Conservation (phyloP, 345 rosid genomes). For the Angophora floribunda region DNA sequence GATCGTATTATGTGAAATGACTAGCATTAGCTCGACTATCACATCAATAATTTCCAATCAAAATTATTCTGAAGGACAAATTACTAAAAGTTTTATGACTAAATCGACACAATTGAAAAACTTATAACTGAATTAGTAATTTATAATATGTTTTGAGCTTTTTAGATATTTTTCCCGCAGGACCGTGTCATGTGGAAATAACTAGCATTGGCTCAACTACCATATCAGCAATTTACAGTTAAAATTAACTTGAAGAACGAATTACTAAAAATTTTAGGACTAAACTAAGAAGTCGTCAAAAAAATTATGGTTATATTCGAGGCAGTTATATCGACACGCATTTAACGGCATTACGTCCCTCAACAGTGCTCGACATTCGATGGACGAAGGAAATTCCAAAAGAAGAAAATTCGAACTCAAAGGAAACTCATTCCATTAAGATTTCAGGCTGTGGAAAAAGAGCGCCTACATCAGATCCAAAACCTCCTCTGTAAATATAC, state of each 20-base stretch:
- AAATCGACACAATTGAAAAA: too few relatives aligned
- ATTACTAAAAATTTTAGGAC: fast-evolving
- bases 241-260: too few relatives aligned
- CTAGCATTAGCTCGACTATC: too few relatives aligned
- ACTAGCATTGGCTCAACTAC: too few relatives aligned
- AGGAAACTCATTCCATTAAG: neutral
- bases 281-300: neutral
- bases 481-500: neutral
- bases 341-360: neutral
- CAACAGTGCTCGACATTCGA: neutral
- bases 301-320: neutral
- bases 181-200: too few relatives aligned
- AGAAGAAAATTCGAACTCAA: neutral
- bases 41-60: too few relatives aligned
- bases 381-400: neutral
- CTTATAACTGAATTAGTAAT: too few relatives aligned
- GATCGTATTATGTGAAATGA: fast-evolving
- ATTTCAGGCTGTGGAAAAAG: neutral
- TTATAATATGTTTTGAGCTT: too few relatives aligned
- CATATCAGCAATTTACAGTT: too few relatives aligned
- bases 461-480: neutral
- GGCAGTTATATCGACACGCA: neutral
- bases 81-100: too few relatives aligned
- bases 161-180: too few relatives aligned
- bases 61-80: too few relatives aligned